Percentiles rank a stretch among this genome's conserved stretches.
These are phyloP conservation scores for Hericium rajendrae DNA, from an alignment of 768 basidiomycete genomes.

Conservation along the genomic window DNA sequence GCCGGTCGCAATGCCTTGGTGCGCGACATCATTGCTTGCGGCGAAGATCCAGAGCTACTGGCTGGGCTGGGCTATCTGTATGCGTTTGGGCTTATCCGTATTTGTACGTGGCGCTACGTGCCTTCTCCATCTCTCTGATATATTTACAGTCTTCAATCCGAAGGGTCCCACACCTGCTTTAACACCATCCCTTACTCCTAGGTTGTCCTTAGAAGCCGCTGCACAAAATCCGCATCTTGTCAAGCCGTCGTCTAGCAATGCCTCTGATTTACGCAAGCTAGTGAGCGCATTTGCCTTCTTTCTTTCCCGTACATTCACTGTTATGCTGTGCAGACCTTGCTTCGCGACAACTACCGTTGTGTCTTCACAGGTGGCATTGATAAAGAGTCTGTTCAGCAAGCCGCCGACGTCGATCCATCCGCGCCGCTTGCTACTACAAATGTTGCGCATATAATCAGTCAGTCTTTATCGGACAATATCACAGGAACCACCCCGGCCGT, in stretches of 20 bases:
- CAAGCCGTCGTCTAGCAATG: neutral
- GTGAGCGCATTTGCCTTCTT: neutral
- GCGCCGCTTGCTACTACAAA: neutral
- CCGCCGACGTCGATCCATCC: neutral
- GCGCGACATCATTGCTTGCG: conserved; percentile 2
- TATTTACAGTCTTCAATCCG: neutral
- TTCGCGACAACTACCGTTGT: neutral
- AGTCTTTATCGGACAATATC: neutral
- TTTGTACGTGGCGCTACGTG: neutral
- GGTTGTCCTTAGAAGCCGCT: neutral
- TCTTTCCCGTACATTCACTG: too few relatives aligned
- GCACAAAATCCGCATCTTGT: neutral
- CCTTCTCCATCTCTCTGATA: neutral
- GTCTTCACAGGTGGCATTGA: neutral
- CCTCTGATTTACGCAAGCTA: neutral
- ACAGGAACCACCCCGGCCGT: neutral
- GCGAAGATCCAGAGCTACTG: neutral
- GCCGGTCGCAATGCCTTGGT: conserved; percentile 2
- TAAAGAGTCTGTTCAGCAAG: neutral
- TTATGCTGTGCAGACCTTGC: neutral
- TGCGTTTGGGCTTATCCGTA: neutral
- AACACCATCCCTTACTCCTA: neutral
- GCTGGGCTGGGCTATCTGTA: neutral
- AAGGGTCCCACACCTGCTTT: neutral
- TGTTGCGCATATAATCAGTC: conserved; percentile 1